Conservation (phyloP, 352 stramenopile species). For the Phytophthora niederhauseri region DNA sequence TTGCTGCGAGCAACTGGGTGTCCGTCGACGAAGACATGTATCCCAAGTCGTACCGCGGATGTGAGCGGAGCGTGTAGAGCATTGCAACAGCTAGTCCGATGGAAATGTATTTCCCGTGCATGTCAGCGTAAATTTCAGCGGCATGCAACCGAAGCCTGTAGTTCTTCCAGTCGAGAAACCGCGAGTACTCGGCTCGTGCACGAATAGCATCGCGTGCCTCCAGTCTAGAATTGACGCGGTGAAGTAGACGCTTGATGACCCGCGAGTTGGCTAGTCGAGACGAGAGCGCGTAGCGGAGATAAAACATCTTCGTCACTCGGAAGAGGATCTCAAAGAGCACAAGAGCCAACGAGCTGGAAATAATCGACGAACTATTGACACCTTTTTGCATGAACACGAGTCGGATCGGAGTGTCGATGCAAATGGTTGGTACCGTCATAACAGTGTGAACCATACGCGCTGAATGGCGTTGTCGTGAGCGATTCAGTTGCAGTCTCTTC, state of each 20-base stretch:
- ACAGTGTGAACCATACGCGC: slow-evolving; percentile 28
- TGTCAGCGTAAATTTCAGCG: slow-evolving; percentile 48
- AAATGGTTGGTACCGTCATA: slow-evolving; percentile 41
- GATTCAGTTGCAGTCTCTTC: slow-evolving; percentile 31
- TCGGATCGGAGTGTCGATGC: slow-evolving; percentile 41
- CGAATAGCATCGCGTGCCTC: slow-evolving; percentile 19
- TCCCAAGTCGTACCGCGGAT: slow-evolving; percentile 29
- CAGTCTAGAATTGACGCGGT: slow-evolving; percentile 44
- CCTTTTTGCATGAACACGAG: slow-evolving; percentile 43
- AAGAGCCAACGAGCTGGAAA: slow-evolving; percentile 32
- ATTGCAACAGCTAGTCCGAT: slow-evolving; percentile 36
- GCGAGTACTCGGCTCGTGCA: slow-evolving; percentile 37
- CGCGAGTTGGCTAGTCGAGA: slow-evolving; percentile 29
- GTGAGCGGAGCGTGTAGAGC: slow-evolving; percentile 26
- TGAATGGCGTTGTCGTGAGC: slow-evolving; percentile 23
- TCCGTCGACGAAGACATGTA: slow-evolving; percentile 10
- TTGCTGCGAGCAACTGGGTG: slow-evolving; percentile 13
- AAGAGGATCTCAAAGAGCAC: slow-evolving; percentile 43
- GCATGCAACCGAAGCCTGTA: slow-evolving; percentile 39
- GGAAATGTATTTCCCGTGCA: slow-evolving; percentile 55
- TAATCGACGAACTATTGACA: slow-evolving; percentile 11
- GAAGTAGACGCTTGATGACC: slow-evolving; percentile 35
- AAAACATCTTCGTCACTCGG: slow-evolving; percentile 41
- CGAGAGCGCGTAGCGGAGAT: slow-evolving; percentile 29
- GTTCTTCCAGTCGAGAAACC: slow-evolving; percentile 52